phyloP scores from a whole-genome alignment of 2,329 filamentous ascomycete species.

The Curvularia eragrostidis region DNA sequence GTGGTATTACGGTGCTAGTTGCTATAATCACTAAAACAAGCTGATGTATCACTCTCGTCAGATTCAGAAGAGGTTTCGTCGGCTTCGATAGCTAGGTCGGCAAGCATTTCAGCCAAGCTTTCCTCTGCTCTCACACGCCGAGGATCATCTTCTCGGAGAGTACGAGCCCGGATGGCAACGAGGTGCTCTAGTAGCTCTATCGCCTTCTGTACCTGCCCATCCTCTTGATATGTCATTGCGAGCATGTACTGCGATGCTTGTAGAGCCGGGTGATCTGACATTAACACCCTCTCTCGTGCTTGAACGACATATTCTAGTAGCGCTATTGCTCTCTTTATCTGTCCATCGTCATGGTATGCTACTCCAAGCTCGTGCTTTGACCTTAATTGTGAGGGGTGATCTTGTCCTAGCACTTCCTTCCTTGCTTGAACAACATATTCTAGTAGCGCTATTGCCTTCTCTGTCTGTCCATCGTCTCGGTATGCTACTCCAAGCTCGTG shows the following conservation, averaged over 20 bases:
- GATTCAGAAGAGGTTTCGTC: background rate
- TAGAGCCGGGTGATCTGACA: background rate
- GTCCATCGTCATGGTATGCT: background rate
- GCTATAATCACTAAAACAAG: background rate
- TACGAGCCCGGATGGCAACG: background rate
- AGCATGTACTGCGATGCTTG: background rate
- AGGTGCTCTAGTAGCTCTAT: background rate
- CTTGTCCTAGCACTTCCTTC: background rate
- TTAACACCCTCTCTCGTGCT: background rate
- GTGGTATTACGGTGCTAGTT: background rate
- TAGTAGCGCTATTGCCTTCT: background rate
- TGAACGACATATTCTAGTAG: background rate
- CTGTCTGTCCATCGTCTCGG: background rate
- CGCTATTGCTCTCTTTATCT: background rate
- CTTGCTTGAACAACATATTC: background rate
- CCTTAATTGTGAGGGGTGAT: background rate
- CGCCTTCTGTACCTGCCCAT: background rate
- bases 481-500: background rate
- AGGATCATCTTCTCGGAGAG: background rate
- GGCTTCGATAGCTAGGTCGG: background rate
- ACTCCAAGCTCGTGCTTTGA: background rate
- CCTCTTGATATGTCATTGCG: background rate
- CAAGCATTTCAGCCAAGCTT: background rate
- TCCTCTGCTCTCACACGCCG: background rate
- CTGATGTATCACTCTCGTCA: background rate